A percentile compares a stretch with the other conserved stretches of the same genome.
Evolutionary conservation across 441 rosid species (phyloP).

Genomic region (Raphanus hybrid): DNA sequence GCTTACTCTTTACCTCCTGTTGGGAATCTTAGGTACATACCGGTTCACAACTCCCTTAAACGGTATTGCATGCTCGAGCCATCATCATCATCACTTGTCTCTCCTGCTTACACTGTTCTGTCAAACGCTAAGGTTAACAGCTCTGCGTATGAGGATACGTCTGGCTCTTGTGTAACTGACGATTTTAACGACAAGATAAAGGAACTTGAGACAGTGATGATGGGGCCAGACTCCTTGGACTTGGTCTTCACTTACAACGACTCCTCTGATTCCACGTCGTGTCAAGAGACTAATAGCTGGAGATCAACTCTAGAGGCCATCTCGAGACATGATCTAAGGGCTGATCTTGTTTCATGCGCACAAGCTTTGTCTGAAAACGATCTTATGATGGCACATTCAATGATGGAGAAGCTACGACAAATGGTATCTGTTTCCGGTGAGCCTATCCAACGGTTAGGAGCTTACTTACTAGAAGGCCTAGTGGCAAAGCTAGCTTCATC

Average conservation of each 20-base stretch:
- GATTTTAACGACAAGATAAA: conserved; percentile 69
- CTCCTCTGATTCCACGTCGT: conserved; percentile 30
- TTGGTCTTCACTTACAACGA: conserved; percentile 22
- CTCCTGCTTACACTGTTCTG: conserved; percentile 20
- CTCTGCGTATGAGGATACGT: conserved; percentile 33
- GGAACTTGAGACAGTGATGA: conserved; percentile 79
- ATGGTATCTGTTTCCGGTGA: conserved; percentile 88
- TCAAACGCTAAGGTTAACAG: conserved; percentile 7
- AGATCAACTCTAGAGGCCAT: conserved; percentile 60
- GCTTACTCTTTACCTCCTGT: conserved; percentile 13
- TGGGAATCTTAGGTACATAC: conserved; percentile 34
- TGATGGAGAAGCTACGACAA: conserved; percentile 67
- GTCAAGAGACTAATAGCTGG: conserved; percentile 54
- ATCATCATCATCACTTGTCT: conserved; percentile 61
- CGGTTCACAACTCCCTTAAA: conserved; percentile 47
- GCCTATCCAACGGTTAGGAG: conserved; percentile 85
- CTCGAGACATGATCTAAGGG: conserved; percentile 62
- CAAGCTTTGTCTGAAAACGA: conserved; percentile 81
- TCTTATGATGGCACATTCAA: conserved; percentile 60
- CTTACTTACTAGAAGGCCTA: conserved; percentile 84
- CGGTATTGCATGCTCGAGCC: conserved; percentile 70
- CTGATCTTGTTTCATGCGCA: conserved; percentile 72
- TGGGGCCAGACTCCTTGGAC: conserved; percentile 79
- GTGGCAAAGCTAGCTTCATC: conserved; percentile 79
- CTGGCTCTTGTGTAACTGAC: conserved; percentile 75